Evolutionary conservation across 495 filamentous ascomycete species (phyloP).

Genomic region (Aspergillus campestris): DNA sequence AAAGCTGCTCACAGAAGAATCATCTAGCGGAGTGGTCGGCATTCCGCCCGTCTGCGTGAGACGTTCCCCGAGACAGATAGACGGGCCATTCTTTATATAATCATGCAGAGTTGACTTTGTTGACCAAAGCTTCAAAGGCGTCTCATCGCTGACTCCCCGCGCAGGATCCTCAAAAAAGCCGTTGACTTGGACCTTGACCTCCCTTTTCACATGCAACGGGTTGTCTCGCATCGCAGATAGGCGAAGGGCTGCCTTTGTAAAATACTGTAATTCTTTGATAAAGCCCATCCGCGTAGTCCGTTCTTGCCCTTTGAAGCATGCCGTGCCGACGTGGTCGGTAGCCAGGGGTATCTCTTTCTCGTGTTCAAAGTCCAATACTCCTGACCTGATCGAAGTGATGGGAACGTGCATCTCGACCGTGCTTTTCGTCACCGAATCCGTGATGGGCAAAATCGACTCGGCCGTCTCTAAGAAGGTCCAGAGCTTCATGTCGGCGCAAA

Average conservation of each 20-base stretch:
- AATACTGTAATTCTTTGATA: slow-evolving; percentile 38
- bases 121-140: slow-evolving; percentile 46
- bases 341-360: slow-evolving; percentile 50
- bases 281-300: slow-evolving; percentile 38
- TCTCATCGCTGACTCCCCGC: slow-evolving; percentile 31
- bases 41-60: slow-evolving; percentile 16
- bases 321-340: slow-evolving; percentile 49
- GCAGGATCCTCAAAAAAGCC: slow-evolving; percentile 52
- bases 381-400: slow-evolving; percentile 54
- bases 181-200: slow-evolving; percentile 50
- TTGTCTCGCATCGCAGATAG: slow-evolving; percentile 29
- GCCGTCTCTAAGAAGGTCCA: slow-evolving; percentile 60
- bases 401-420: slow-evolving; percentile 42
- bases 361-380: slow-evolving; percentile 44
- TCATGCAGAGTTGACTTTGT: slow-evolving; percentile 41
- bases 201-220: slow-evolving; percentile 35
- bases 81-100: slow-evolving; percentile 28
- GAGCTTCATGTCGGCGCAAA: slow-evolving; percentile 55
- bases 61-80: slow-evolving; percentile 22
- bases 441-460: slow-evolving; percentile 48
- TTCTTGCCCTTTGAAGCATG: slow-evolving; percentile 48
- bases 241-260: slow-evolving; percentile 36
- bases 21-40: slow-evolving; percentile 17
- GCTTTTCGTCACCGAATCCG: slow-evolving; percentile 22
- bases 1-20: slow-evolving; percentile 28